These are phyloP conservation scores for Fusarium pseudograminearum DNA, from an alignment of 2,329 filamentous ascomycete genomes.

Conservation along the genomic window DNA sequence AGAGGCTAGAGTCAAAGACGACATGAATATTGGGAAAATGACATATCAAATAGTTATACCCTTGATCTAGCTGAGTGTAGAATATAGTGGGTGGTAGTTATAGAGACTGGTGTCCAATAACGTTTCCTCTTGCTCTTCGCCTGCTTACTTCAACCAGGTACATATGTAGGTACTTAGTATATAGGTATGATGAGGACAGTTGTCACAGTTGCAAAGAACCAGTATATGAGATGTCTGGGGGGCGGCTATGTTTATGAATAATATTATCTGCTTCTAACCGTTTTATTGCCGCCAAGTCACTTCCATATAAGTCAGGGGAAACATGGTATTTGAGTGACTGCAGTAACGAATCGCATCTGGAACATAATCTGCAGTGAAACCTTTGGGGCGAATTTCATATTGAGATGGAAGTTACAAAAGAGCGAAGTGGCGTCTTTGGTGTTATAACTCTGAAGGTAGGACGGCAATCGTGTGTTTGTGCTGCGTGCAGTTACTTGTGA, in stretches of 20 bases:
- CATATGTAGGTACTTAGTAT: too few species aligned
- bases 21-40: background rate
- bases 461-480: conserved; percentile 34
- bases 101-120: background rate
- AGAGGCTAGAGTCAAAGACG: background rate
- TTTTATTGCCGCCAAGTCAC: background rate
- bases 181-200: too few species aligned
- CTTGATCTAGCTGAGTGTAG: background rate
- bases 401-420: background rate
- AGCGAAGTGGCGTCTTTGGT: conserved; percentile 13
- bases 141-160: background rate
- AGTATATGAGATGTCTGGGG: background rate
- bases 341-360: conserved; percentile 24
- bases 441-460: conserved; percentile 28
- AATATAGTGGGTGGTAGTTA: background rate
- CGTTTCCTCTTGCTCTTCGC: background rate
- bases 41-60: background rate
- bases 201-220: background rate
- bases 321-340: conserved; percentile 9
- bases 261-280: background rate
- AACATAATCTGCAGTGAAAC: conserved; percentile 43
- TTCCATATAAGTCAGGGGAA: conserved; percentile 12
- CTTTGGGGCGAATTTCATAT: background rate
- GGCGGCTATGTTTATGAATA: too few species aligned
- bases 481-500: conserved; percentile 14